These are phyloP conservation scores for Monilinia polystroma DNA, from an alignment of 2,329 filamentous ascomycete genomes.

Conservation along the genomic window DNA sequence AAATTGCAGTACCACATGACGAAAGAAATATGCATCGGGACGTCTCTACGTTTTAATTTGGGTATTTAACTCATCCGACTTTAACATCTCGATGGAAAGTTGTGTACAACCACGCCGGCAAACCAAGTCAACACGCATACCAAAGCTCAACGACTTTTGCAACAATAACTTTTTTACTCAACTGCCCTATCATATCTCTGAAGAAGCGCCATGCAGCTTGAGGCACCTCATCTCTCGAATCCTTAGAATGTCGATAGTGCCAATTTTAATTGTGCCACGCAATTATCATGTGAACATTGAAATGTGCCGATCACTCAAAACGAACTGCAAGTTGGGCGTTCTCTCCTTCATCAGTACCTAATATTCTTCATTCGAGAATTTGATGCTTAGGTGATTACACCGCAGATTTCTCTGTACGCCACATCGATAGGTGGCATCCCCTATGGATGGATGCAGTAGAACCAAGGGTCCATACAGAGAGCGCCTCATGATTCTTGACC, in stretches of 20 bases:
- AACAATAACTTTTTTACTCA: not conserved
- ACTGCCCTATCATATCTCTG: not conserved
- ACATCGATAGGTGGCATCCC: not conserved
- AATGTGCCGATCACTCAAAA: not conserved
- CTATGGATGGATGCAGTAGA: not conserved
- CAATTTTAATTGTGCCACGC: not conserved
- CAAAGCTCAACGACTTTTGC: not conserved
- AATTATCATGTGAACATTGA: conserved; percentile 2
- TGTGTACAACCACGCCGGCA: not conserved
- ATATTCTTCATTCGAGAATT: not conserved
- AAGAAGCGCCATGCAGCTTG: not conserved
- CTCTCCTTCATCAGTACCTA: not conserved
- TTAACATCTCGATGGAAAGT: not conserved
- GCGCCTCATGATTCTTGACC: not conserved
- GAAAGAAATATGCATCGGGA: not conserved
- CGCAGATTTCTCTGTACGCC: not conserved
- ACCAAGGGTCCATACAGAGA: conserved; percentile 6
- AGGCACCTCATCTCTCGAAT: not conserved
- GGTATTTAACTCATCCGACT: not conserved
- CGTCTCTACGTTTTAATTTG: not conserved
- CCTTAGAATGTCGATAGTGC: not conserved
- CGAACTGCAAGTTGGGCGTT: not conserved
- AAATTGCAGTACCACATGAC: not conserved
- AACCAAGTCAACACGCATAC: no score
- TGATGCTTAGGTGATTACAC: not conserved